A percentile compares a stretch with the other conserved stretches of the same genome.
These are phyloP conservation scores for Globisporangium lucens DNA, from an alignment of 352 stramenopile genomes.

Conservation along the genomic window DNA sequence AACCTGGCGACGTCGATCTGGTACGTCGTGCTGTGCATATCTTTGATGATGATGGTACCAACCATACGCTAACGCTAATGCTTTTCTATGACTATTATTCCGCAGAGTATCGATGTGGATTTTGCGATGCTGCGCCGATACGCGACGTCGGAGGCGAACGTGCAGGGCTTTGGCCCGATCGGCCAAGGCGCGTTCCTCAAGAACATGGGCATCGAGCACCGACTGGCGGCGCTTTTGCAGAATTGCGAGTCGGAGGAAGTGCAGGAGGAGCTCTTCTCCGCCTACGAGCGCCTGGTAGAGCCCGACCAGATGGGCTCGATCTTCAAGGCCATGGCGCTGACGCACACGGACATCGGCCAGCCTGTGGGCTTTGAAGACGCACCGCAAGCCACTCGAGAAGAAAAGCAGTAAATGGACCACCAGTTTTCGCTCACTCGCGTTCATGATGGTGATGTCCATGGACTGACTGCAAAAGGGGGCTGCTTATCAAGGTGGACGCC, in stretches of 20 bases:
- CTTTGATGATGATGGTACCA: conserved; percentile 23
- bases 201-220: conserved; percentile 93
- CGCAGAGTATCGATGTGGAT: conserved; percentile 83
- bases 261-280: conserved; percentile 87
- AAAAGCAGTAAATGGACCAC: conserved; percentile 12
- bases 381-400: not conserved
- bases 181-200: conserved; percentile 92
- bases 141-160: conserved; percentile 45
- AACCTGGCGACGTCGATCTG: conserved; percentile 92
- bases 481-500: too few relatives aligned
- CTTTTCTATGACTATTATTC: not conserved
- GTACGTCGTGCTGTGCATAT: conserved; percentile 30
- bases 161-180: conserved; percentile 86
- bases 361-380: conserved; percentile 62
- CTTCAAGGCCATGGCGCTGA: conserved; percentile 94
- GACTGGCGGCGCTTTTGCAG: conserved; percentile 88
- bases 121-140: conserved; percentile 80
- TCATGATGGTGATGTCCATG: not conserved
- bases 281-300: conserved; percentile 91
- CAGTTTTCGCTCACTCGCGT: not conserved
- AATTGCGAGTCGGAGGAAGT: conserved; percentile 80
- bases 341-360: conserved; percentile 44
- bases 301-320: conserved; percentile 92
- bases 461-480: too few relatives aligned
- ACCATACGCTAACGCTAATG: not conserved